Evolutionary conservation across 1,284 basidiomycete genomes (phyloP), one percentile per base, ranked within the genome.

Genomic region (Naganishia liquefaciens): DNA sequence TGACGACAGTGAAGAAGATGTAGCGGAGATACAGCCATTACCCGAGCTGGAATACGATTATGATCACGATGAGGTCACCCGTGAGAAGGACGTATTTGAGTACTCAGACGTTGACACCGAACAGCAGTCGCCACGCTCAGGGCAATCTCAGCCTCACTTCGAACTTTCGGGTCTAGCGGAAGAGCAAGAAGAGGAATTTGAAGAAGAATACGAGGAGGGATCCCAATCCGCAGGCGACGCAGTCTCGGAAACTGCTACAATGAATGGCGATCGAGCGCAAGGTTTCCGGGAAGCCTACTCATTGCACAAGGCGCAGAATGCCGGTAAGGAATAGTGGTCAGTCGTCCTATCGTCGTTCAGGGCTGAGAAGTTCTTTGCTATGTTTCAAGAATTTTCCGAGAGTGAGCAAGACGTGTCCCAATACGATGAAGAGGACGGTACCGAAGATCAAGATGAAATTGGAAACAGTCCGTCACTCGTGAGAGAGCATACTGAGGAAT

Each of bases 121-220:
- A 21, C 23, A 15, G 21, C 10, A 13, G 5, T 21, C 21, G 3
- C n/a, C 17, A 15, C 21, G 25, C 1, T 27, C n/a, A 15, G 21
- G 1, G 13, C 47, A 23, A 15, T 37, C 33, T 37, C 33, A 37
- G 33, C 10, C 9, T 37, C 33, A 37, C 10, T 37, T 37, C 2
- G 33, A 37, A 7, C 33, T 13, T 23, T 21, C 21, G 13, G 21
- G 10, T 27, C 13, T 9, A 5, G 21, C 47, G 21, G 47, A 15
- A 21, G 25, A 49, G 3, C 21, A 49, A 21, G 23, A 15, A 15
- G 13, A 15, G 21, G 47, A 28, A 17, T 62, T 43, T 53, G 42
- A 61, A 54, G 47, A 57, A 55, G 63, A 60, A 52, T 62, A 40
- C 39, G 53, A 33, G 46, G 46, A 23, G 40, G 57, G 28, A 25